Percentiles rank a stretch among this genome's conserved stretches.
Evolutionary conservation across 2,329 filamentous ascomycete genomes (phyloP).

Genomic region (Aureobasidium leucospermi): DNA sequence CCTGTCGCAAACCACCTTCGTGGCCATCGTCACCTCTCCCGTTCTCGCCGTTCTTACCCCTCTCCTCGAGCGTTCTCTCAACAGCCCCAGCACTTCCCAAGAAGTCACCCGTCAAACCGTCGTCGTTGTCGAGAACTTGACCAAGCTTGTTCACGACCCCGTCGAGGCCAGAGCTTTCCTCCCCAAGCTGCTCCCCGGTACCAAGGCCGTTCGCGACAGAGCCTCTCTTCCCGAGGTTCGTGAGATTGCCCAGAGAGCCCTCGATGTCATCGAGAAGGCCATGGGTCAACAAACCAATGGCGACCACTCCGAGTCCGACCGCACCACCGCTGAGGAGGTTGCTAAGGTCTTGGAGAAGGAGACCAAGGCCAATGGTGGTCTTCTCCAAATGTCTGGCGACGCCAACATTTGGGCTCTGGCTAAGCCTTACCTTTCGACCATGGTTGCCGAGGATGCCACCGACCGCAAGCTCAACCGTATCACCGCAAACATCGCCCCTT

Average conservation of each 20-base stretch:
- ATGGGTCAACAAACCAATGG: slow-evolving; percentile 61
- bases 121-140: slow-evolving; percentile 95
- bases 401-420: slow-evolving; percentile 55
- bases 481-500: slow-evolving; percentile 59
- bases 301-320: slow-evolving; percentile 52
- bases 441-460: slow-evolving; percentile 84
- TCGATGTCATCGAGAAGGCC: slow-evolving; percentile 84
- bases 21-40: slow-evolving; percentile 89
- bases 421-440: slow-evolving; percentile 68
- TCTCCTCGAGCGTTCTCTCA: slow-evolving; percentile 86
- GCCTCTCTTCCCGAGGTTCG: slow-evolving; percentile 93
- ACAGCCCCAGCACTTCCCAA: slow-evolving; percentile 82
- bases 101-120: slow-evolving; percentile 94
- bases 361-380: slow-evolving; percentile 61
- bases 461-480: slow-evolving; percentile 72
- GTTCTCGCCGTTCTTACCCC: slow-evolving; percentile 91
- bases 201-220: slow-evolving; percentile 78
- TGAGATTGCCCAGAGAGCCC: slow-evolving; percentile 74
- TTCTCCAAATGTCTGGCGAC: slow-evolving; percentile 56
- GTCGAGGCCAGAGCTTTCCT: slow-evolving; percentile 91
- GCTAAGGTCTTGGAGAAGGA: slow-evolving; percentile 66
- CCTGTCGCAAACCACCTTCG: slow-evolving; percentile 95
- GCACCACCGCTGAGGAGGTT: slow-evolving; percentile 66
- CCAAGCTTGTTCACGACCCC: slow-evolving; percentile 93
- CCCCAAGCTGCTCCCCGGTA: slow-evolving; percentile 88